phyloP scores from a whole-genome alignment of 345 rosid species.

The Ceriops decandra region DNA sequence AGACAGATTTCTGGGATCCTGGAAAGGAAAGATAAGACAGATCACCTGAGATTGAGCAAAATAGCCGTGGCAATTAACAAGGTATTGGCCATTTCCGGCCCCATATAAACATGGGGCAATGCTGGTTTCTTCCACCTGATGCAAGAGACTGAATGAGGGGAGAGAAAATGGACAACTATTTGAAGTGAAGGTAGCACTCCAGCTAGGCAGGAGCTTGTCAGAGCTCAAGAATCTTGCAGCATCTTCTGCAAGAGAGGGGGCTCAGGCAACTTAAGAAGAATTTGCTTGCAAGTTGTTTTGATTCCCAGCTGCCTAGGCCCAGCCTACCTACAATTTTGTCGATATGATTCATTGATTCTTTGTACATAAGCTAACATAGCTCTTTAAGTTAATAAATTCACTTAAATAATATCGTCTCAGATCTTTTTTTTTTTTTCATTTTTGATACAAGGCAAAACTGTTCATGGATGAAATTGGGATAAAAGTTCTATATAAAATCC shows the following conservation, averaged over 20 bases:
- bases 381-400: too few species aligned
- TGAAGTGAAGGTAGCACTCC: conserved; percentile 38
- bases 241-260: conserved; percentile 10
- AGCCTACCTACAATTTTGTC: background rate
- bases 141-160: conserved; percentile 36
- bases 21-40: conserved; percentile 40
- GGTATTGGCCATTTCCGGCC: conserved; percentile 41
- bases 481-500: too few species aligned
- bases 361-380: background rate
- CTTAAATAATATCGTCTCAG: too few species aligned
- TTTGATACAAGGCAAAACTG: too few species aligned
- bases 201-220: conserved; percentile 46
- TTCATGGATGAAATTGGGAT: too few species aligned
- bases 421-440: too few species aligned
- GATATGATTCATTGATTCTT: background rate
- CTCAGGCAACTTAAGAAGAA: conserved; percentile 27
- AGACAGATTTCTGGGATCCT: conserved; percentile 26
- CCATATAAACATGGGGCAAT: conserved; percentile 38
- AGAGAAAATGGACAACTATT: conserved; percentile 45
- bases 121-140: conserved; percentile 44
- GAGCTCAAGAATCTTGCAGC: conserved; percentile 37
- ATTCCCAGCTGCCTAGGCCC: too few species aligned
- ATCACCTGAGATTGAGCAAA: conserved; percentile 37
- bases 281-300: conserved; percentile 53
- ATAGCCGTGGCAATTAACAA: conserved; percentile 40